phyloP scores from a whole-genome alignment of 1,284 basidiomycete genomes.

The Malassezia slooffiae region DNA sequence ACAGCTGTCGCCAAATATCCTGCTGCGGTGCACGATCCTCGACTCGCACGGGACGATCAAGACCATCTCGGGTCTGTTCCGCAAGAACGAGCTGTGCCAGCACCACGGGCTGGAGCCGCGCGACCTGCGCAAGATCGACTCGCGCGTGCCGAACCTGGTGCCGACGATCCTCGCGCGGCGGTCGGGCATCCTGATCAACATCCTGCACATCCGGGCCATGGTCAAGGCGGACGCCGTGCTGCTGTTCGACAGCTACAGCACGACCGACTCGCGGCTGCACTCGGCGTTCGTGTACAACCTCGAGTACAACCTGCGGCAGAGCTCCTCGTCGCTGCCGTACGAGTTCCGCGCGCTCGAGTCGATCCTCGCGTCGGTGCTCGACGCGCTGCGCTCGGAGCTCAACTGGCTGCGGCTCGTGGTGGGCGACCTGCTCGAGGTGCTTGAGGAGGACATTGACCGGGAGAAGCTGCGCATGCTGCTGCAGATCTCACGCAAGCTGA shows the following conservation, averaged over 20 bases:
- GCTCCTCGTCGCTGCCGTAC: slow-evolving; percentile 23
- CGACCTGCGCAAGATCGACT: slow-evolving; percentile 93
- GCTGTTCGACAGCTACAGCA: slow-evolving; percentile 60
- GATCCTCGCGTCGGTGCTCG: slow-evolving; percentile 33
- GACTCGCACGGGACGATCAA: slow-evolving; percentile 53
- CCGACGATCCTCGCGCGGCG: slow-evolving; percentile 79
- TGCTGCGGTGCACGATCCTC: slow-evolving; percentile 39
- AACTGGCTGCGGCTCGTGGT: slow-evolving; percentile 26
- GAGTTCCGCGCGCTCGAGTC: slow-evolving; percentile 39
- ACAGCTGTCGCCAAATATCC: slow-evolving; percentile 27
- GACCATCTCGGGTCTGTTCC: slow-evolving; percentile 79
- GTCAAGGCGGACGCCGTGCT: slow-evolving; percentile 86
- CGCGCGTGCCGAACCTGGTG: slow-evolving; percentile 79
- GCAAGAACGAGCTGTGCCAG: slow-evolving; percentile 72
- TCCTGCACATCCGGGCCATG: slow-evolving; percentile 83
- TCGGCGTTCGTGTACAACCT: slow-evolving; percentile 40
- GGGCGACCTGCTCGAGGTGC: slow-evolving; percentile 19
- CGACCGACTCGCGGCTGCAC: slow-evolving; percentile 25
- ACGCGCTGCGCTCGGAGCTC: slow-evolving; percentile 34
- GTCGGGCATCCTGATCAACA: slow-evolving; percentile 71
- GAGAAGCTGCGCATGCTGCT: slow-evolving; percentile 34
- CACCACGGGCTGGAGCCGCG: slow-evolving; percentile 82
- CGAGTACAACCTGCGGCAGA: slow-evolving; percentile 27
- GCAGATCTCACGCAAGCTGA: slow-evolving; percentile 32
- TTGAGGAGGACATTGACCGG: slow-evolving; percentile 38